These are phyloP conservation scores for Candida tallmaniae DNA, from an alignment of 805 yeast genomes.

Conservation along the genomic window DNA sequence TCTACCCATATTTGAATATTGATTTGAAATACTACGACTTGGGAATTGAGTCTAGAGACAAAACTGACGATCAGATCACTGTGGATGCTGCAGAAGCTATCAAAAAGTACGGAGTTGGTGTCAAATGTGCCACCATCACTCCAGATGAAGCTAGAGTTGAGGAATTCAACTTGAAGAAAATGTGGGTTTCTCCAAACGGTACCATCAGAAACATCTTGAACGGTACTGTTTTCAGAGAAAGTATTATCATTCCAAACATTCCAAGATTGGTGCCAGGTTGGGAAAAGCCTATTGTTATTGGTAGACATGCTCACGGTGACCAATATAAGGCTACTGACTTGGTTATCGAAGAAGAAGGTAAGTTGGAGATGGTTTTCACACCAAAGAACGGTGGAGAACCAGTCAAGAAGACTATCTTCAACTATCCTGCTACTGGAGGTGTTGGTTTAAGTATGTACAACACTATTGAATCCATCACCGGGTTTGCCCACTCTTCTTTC, in stretches of 20 bases:
- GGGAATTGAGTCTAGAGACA: slow-evolving; percentile 63
- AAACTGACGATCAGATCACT: slow-evolving; percentile 71
- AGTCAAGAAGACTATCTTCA: slow-evolving; percentile 49
- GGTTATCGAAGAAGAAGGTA: slow-evolving; percentile 63
- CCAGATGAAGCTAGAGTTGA: slow-evolving; percentile 79
- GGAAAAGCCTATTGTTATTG: slow-evolving; percentile 80
- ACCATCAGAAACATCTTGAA: slow-evolving; percentile 77
- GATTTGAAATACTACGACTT: slow-evolving; percentile 76
- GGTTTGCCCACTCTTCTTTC: slow-evolving; percentile 78
- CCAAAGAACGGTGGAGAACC: slow-evolving; percentile 55
- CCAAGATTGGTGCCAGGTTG: slow-evolving; percentile 77
- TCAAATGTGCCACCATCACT: slow-evolving; percentile 82
- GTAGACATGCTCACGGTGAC: slow-evolving; percentile 84
- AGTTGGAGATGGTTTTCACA: slow-evolving; percentile 59
- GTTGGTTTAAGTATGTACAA: slow-evolving; percentile 82
- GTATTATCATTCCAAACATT: slow-evolving; percentile 71
- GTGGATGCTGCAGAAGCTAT: slow-evolving; percentile 75
- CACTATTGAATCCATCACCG: slow-evolving; percentile 71
- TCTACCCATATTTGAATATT: slow-evolving; percentile 65
- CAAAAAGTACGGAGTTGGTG: slow-evolving; percentile 70
- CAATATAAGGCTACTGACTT: slow-evolving; percentile 80
- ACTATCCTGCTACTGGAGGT: slow-evolving; percentile 69
- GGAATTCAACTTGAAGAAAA: slow-evolving; percentile 67
- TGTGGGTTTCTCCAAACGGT: slow-evolving; percentile 88
- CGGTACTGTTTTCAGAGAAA: slow-evolving; percentile 83